Evolutionary conservation across 495 filamentous ascomycete genomes (phyloP), one percentile per base, ranked within the genome.

Genomic region (Penicillium tannophilum): DNA sequence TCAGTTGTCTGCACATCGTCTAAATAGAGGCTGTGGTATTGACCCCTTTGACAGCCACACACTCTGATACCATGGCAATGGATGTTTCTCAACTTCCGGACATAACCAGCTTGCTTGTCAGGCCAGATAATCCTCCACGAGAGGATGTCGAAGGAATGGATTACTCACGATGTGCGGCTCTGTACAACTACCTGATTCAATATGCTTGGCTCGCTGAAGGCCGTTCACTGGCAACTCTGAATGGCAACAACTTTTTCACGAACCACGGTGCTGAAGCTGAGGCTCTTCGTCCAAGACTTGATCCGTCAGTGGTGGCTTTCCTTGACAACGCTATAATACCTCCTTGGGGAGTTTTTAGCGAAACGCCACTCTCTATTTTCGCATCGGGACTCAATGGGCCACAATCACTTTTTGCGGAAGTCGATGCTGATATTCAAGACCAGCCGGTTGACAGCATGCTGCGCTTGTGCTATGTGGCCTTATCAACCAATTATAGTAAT

Each of bases 41-140:
- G 30, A 31, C 20, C 20, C 20, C 20, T 23, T 23, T 23, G 20
- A 23, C 20, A 23, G 20, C 20, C 20, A 23, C 20, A 23, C 20
- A 55, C 58, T 46, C 46, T 46, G 31, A 33, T 17, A 6, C 39
- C 14, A 55, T 60, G 11, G 45, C 58, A 60, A 60, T 60, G 58
- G 58, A 60, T 56, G 7, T 60, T 55, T 60, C 58, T 44, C 36
- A 60, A 60, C 58, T 60, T 60, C 58, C 52, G 52, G 58, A 61
- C 16, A 61, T 61, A 30, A 56, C 39, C 26, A 20, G 46, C 39
- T 11, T 61, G 45, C 58, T 61, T 56, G 58, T 61, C 52, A 56
- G 52, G 58, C 58, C 58, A 61, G 26, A 61, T 61, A 61, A 61
- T 52, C 58, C 52, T 56, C 58, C 58, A 61, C 58, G 58, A 46